Base-by-base conservation (phyloP, 345 rosid genomes). In the Hibiscus trionum region DNA sequence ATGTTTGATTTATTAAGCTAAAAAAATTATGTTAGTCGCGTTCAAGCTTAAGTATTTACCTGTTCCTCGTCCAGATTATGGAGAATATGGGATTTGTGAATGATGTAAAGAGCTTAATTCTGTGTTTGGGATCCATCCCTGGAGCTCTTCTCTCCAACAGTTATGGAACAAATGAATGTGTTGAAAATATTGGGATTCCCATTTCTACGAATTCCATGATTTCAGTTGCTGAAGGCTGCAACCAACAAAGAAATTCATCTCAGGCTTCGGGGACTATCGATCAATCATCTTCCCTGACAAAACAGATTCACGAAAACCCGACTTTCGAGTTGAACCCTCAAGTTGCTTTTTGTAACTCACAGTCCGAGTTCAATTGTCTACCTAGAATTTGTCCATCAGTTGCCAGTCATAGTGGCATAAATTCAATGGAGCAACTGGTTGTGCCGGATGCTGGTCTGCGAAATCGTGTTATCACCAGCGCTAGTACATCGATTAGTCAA, bases 1-100 rank as follows among this genome's bases (percentile, higher is more conserved):
- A 27, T 21, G 56, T 39, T 58, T 59, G 27, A 59, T 65, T 72
- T 47, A 53, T 68, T 26, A 19, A 15, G 66, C 53, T 35, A 56
- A 15, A 27, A 27, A 8, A 29, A 4, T 21, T 8, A 15, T 10
- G 49, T 60, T 29, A 3, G 58, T 56, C 46, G 11, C 57, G 57
- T 74, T 50, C 39, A 21, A 66, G 55, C 44, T 58, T 56, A 57
- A 66, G 19, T 24, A n/a, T 76, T 75, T 58, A 17, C 73, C 33
- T 70, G 66, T 39, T 56, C 11, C 52, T 24, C 61, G 65, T 86
- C 79, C 93, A 95, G 99, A 89, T 93, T 60, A 72, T 80, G 84
- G 98, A 93, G 88, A 86, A 90, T 59, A 52, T 82, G 82, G 94
- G 86, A 72, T 90, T 90, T 75, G 91, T 95, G 79, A 87, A 87